A percentile compares a stretch with the other conserved stretches of the same genome.
Conservation (phyloP, 345 rosid species). For the Eucalyptus sp. region DNA sequence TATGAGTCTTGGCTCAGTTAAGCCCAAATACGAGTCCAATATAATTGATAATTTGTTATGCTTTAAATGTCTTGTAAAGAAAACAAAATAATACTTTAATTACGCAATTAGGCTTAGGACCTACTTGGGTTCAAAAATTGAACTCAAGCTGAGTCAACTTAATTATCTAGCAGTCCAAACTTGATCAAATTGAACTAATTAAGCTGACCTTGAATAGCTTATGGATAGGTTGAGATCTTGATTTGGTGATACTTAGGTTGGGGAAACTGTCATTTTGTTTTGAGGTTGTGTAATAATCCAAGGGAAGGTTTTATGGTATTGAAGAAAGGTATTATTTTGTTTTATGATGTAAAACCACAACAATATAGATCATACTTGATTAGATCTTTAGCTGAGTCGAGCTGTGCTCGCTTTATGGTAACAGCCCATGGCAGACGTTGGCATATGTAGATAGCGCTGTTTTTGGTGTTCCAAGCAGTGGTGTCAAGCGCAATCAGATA, state of each 20-base stretch:
- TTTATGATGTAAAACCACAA: background rate
- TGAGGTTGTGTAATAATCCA: background rate
- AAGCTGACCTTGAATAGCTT: background rate
- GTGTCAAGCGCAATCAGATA: conserved; percentile 80
- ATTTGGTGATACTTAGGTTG: background rate
- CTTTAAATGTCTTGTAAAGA: background rate
- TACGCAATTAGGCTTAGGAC: background rate
- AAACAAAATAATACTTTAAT: background rate
- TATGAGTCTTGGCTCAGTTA: background rate
- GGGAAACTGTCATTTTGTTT: background rate
- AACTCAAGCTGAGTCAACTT: background rate
- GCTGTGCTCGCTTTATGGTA: background rate
- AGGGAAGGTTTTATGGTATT: background rate
- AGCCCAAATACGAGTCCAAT: background rate
- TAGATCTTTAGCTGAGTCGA: background rate
- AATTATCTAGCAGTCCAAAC: background rate
- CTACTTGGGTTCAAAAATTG: background rate
- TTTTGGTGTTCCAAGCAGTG: conserved; percentile 60
- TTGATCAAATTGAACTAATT: background rate
- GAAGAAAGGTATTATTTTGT: background rate
- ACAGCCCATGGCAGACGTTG: conserved; percentile 74
- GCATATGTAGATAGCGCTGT: conserved; percentile 72
- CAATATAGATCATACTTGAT: background rate
- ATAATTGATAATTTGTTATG: background rate
- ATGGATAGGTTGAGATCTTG: background rate